A percentile compares a stretch with the other conserved stretches of the same genome.
Evolutionary conservation across 768 basidiomycete genomes (phyloP).

Genomic region (Hygrocybe coccinea): DNA sequence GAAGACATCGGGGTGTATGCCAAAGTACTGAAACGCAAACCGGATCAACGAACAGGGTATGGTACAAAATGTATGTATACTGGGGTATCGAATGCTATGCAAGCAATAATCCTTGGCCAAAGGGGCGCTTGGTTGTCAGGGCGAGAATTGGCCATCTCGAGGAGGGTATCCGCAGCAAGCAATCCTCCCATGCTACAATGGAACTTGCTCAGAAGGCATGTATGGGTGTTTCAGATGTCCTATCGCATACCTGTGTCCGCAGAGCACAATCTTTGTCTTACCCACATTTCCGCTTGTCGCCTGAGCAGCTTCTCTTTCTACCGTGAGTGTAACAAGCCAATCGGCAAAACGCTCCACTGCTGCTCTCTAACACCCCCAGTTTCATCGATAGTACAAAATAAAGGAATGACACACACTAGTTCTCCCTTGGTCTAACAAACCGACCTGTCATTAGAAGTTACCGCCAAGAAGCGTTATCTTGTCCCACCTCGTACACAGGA

Average conservation of each 20-base stretch:
- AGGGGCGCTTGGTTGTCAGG: constrained; percentile 62
- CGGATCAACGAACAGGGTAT: not conserved
- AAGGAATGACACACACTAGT: constrained; percentile 48
- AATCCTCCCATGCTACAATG: constrained; percentile 82
- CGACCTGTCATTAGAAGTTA: not conserved
- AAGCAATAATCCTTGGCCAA: constrained; percentile 86
- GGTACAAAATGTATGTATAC: constrained; percentile 33
- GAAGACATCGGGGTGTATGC: constrained; percentile 80
- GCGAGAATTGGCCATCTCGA: constrained; percentile 64
- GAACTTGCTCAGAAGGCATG: not conserved
- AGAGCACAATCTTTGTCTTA: constrained; percentile 76
- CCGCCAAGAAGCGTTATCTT: not conserved
- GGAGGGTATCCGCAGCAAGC: constrained; percentile 76
- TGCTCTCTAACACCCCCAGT: constrained; percentile 47
- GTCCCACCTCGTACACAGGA: constrained; percentile 77
- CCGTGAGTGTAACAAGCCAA: constrained; percentile 86
- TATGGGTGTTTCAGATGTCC: not conserved
- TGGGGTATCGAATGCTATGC: constrained; percentile 86
- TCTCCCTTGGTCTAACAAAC: constrained; percentile 76
- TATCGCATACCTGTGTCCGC: constrained; percentile 72
- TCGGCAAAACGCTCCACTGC: constrained; percentile 85
- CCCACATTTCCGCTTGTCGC: constrained; percentile 63
- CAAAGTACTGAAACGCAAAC: constrained; percentile 61
- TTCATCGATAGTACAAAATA: not conserved
- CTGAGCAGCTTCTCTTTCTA: constrained; percentile 75